Evolutionary conservation across 805 yeast genomes (phyloP), one percentile per base, ranked within the genome.

Genomic region (Hagleromyces aurorensis): DNA sequence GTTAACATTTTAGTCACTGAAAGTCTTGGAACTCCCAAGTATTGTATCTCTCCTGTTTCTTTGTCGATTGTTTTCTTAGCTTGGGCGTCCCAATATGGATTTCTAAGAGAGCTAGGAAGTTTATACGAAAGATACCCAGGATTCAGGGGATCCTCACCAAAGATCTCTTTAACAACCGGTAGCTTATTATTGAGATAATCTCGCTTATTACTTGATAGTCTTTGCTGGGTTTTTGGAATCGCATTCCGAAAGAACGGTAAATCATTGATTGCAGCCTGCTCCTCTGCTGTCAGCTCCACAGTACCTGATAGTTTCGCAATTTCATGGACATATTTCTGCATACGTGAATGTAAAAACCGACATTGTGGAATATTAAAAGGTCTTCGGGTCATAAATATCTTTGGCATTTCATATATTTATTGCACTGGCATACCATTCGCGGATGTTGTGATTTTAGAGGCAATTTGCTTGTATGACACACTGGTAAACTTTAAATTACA

Each of bases 1-100:
- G 78, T 70, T 7, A 77, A 52, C 6, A 81, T 48, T 32, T 64
- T 68, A 0, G 87, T 77, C 4, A 79, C 85, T 7, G 58, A 52
- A 9, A 55, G 33, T 18, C 60, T 36, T 11, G 34, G 26, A 7
- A 32, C 34, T 7, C 42, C 44, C 2, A 17, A 29, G 12, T 21
- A 16, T 18, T 23, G 16, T 7, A 23, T 13, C 8, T 21, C 21
- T n/a, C 45, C 45, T 4, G 33, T 29, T 6, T 22, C 35, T 11
- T 28, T 30, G 21, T 33, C 23, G n/a, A 28, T 24, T 14, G 25
- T 27, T 11, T 25, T 26, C 21, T 36, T 26, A 17, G 24, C 27
- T n/a, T 28, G 28, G n/a, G 11, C 37, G 23, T 36, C 42, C 10
- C 33, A 19, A 21, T 38, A 51, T 4, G 56, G 59, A 9, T 30